phyloP scores from a whole-genome alignment of 352 stramenopile species.

The Phytophthora syringae region DNA sequence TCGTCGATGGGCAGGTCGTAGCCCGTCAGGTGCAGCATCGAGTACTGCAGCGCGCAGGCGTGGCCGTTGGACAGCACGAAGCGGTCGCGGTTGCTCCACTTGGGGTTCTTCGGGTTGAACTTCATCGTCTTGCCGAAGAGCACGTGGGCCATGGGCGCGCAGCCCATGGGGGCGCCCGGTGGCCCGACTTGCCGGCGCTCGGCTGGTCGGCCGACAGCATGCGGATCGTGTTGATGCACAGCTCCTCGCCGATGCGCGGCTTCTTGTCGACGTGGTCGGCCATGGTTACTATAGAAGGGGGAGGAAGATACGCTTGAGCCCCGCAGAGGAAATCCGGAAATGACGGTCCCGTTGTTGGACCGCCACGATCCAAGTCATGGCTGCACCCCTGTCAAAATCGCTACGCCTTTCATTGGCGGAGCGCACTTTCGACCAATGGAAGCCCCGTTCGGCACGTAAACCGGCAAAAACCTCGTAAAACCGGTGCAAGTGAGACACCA shows the following conservation, averaged over 20 bases:
- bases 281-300: conserved; percentile 43
- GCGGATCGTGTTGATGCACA: conserved; percentile 98
- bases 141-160: conserved; percentile 97
- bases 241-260: conserved; percentile 76
- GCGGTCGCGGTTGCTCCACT: conserved; percentile 97
- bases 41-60: conserved; percentile 98
- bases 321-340: conserved; percentile 49
- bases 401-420: conserved; percentile 13
- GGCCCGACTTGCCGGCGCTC: conserved; percentile 97
- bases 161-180: conserved; percentile 98
- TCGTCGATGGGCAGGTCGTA: conserved; percentile 97
- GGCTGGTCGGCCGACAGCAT: conserved; percentile 98
- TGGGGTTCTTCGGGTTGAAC: conserved; percentile 88
- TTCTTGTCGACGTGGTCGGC: conserved; percentile 86
- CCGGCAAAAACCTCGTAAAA: background rate
- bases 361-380: conserved; percentile 28
- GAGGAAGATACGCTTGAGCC: conserved; percentile 38
- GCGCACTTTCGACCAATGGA: conserved; percentile 22
- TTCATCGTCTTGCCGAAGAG: conserved; percentile 95
- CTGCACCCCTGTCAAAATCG: conserved; percentile 17
- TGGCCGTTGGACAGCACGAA: conserved; percentile 99
- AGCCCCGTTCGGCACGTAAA: conserved; percentile 9
- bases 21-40: conserved; percentile 98
- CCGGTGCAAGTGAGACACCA: conserved; percentile 10
- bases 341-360: conserved; percentile 32